A percentile compares a stretch with the other conserved stretches of the same genome.
Evolutionary conservation across 2,329 filamentous ascomycete species (phyloP).

Genomic region (Arachnopeziza araneosa): DNA sequence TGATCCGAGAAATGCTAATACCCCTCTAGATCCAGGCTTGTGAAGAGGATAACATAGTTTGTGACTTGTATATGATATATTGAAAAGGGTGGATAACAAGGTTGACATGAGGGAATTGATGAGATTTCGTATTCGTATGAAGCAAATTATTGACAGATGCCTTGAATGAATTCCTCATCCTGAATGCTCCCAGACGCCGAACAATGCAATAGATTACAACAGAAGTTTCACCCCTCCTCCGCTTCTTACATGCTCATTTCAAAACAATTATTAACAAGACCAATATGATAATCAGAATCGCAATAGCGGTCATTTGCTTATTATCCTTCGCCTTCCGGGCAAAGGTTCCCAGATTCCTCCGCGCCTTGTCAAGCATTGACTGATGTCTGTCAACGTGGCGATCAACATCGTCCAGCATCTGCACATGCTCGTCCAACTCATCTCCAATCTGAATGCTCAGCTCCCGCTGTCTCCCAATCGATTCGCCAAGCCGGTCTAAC

Average conservation of each 20-base stretch:
- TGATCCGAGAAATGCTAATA: neutral
- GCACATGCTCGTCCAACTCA: conserved; percentile 86
- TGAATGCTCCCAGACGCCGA: conserved; percentile 13
- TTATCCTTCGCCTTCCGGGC: conserved; percentile 73
- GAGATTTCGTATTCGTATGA: neutral
- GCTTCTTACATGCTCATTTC: conserved; percentile 40
- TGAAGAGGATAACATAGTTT: neutral
- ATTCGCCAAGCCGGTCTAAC: conserved; percentile 80
- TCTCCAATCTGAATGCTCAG: conserved; percentile 94
- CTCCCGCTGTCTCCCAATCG: conserved; percentile 83
- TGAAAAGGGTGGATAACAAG: neutral
- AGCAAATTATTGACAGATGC: neutral
- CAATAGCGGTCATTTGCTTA: conserved; percentile 73
- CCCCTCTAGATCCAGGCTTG: neutral
- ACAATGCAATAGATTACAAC: conserved; percentile 2
- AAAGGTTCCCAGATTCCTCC: conserved; percentile 65
- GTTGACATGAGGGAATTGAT: neutral
- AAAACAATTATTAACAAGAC: conserved; percentile 62
- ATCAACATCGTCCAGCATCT: conserved; percentile 86
- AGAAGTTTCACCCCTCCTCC: neutral
- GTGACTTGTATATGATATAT: neutral
- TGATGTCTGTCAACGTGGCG: conserved; percentile 76
- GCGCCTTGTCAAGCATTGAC: conserved; percentile 68
- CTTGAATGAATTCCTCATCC: neutral
- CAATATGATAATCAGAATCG: conserved; percentile 60